phyloP scores from a whole-genome alignment of 495 filamentous ascomycete genomes.

The Podospora didyma region DNA sequence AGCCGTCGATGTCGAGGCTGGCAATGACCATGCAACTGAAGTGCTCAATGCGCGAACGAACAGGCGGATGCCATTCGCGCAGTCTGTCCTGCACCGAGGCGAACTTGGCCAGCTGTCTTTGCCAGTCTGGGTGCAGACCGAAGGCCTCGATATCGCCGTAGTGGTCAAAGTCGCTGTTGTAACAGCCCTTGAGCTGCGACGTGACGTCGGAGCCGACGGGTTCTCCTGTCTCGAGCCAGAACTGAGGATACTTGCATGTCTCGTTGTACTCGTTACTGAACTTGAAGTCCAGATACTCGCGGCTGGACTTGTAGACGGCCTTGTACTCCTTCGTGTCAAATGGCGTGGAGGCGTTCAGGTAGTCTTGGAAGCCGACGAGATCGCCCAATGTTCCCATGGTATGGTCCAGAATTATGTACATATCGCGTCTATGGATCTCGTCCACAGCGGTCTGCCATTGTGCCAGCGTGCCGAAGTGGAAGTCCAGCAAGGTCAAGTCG shows the following conservation, averaged over 20 bases:
- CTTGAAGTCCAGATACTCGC: constrained; percentile 58
- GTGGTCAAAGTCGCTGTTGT: constrained; percentile 65
- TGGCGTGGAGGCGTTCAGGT: constrained; percentile 56
- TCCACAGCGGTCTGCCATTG: constrained; percentile 59
- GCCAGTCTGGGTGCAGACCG: constrained; percentile 64
- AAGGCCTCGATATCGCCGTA: constrained; percentile 67
- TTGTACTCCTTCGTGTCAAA: constrained; percentile 54
- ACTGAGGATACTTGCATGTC: constrained; percentile 57
- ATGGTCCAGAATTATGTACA: constrained; percentile 72
- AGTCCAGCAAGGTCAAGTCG: constrained; percentile 28
- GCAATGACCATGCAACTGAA: constrained; percentile 64
- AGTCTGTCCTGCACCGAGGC: constrained; percentile 69
- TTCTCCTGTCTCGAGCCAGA: constrained; percentile 57
- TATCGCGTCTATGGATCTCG: constrained; percentile 60
- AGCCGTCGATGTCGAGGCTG: constrained; percentile 63
- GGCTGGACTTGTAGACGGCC: constrained; percentile 52
- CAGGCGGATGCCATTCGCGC: constrained; percentile 62
- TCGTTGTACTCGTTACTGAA: constrained; percentile 50
- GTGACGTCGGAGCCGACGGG: constrained; percentile 22
- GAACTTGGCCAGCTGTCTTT: constrained; percentile 64
- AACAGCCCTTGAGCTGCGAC: constrained; percentile 51
- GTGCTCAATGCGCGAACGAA: constrained; percentile 53
- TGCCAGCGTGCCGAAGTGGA: constrained; percentile 44
- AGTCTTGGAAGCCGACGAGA: constrained; percentile 61
- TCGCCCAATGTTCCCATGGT: constrained; percentile 71